Percentiles rank a stretch among this genome's conserved stretches.
phyloP scores from a whole-genome alignment of 345 rosid species.

The Angophora floribunda region DNA sequence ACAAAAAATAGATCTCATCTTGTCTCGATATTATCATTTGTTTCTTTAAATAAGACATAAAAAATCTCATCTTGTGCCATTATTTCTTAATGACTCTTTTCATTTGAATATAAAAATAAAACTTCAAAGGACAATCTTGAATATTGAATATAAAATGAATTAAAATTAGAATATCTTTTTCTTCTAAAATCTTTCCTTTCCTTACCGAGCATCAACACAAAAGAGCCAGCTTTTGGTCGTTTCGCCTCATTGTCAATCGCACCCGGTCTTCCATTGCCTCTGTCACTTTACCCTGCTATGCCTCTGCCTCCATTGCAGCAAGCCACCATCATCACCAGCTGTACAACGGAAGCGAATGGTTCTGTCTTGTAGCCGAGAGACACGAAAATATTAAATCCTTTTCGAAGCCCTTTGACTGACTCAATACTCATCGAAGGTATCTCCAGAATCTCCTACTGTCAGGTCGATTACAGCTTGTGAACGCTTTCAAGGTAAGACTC shows the following conservation, averaged over 20 bases:
- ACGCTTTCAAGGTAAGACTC: too few species aligned
- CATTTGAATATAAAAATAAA: neutral
- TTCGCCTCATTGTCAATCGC: neutral
- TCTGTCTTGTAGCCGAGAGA: neutral
- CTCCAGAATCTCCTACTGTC: neutral
- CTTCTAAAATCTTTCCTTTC: neutral
- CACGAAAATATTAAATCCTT: neutral
- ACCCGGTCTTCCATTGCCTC: neutral
- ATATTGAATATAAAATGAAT: neutral
- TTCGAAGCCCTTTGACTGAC: neutral
- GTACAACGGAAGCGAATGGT: neutral
- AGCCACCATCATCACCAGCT: neutral
- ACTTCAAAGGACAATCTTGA: neutral
- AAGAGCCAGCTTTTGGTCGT: neutral
- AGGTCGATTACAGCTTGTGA: neutral
- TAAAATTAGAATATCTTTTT: neutral
- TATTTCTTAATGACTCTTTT: too few species aligned
- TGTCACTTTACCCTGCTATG: neutral
- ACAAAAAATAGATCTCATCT: too few species aligned
- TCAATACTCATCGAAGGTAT: neutral
- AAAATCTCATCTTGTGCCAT: slow-evolving; percentile 13
- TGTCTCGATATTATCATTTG: too few species aligned
- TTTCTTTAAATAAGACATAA: too few species aligned
- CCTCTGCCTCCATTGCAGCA: neutral
- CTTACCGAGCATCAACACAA: neutral